Base-by-base conservation (phyloP, 1,284 basidiomycete species). In the Tylopilus orsonianus region DNA sequence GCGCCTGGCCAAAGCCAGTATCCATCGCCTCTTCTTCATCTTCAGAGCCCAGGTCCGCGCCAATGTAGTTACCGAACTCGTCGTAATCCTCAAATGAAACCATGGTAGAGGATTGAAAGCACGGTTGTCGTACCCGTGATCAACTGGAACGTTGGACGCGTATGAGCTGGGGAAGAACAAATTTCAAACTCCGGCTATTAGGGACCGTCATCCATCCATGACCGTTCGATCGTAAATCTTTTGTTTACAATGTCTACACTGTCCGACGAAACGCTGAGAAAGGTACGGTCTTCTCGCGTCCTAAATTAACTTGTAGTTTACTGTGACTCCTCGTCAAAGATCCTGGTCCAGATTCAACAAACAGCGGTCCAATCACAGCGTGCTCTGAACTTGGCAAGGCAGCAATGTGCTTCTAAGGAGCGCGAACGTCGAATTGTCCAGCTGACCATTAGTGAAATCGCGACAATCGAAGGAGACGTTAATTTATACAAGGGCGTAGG, bases 51-150 rank as follows among this genome's bases (percentile, higher is more conserved):
- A 95, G 75, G 75, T 94, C 93, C 33, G 84, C 92, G 55, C 93
- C 93, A 64, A 96, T 93, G 71, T 95, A 96, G 78, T 96, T 96
- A 58, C 93, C 93, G 64, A 97, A 96, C 75, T 91, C 88, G 64
- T 91, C 88, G 56, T 91, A 91, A 65, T 91, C 89, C 62, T 91
- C 88, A 56, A 91, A 80, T 24, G 87, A 90, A 48, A 83, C 85
- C 88, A 90, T 90, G 37, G 34, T 51, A 16, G 27, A 44, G 27
- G 44, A 44, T 2, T 44, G 39, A 23, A 44, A 26, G 40, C 8
- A 50, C 32, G n/a, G 44, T 46, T 13, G 32, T 44, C 19, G 41
- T 50, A 20, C 26, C 7, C 41, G 51, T 33, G 45, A 50, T 50
- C 35, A 43, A 44, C n/a, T 44, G 29, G 34, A 27, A 37, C 18